Evolutionary conservation across 768 basidiomycete species (phyloP), one percentile per base, ranked within the genome.

Genomic region (Boletus reticuloceps): DNA sequence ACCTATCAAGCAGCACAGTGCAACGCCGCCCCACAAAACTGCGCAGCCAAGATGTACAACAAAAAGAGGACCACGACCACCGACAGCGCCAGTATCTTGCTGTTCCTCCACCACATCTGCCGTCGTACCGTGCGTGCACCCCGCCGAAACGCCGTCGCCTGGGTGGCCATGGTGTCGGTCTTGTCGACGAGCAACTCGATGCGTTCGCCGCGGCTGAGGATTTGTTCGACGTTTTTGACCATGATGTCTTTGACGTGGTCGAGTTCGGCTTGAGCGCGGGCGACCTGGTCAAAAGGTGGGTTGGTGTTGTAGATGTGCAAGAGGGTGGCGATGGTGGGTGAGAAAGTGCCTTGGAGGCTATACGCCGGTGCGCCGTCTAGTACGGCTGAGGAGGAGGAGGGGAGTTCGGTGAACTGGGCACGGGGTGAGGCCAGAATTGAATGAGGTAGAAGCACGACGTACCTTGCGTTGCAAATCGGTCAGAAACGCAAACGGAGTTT

Each of bases 141-240:
- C 48, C 94, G 76, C 44, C 93, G 76, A 75, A 99, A 99, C 8
- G 92, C 93, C 4, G 91, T 91, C 5, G 96, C 94, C 71, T 98
- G 94, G 11, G 86, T 88, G 8, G 91, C 89, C 86, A 99, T 91
- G 51, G 81, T 89, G 68, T 98, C 95, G 29, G 97, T 99, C 79
- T 97, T 97, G 76, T 98, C 94, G 31, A 98, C 91, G 49, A 99
- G 81, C 17, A 98, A 79, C 69, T 98, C 96, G 61, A 99, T 92
- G 50, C 97, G 81, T 72, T 99, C 97, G 22, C 97, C 97, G 37
- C 97, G 81, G 50, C 84, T 88, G 40, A 99, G 82, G 59, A 98
- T 96, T 70, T 94, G 91, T 74, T 98, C 94, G 59, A 98, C 95
- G 69, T 98, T 98, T 72, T 98, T 91, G 48, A 98, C 95, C 94